Evolutionary conservation across 305 asterid genomes (phyloP).

Genomic region (Ajuga reptans): DNA sequence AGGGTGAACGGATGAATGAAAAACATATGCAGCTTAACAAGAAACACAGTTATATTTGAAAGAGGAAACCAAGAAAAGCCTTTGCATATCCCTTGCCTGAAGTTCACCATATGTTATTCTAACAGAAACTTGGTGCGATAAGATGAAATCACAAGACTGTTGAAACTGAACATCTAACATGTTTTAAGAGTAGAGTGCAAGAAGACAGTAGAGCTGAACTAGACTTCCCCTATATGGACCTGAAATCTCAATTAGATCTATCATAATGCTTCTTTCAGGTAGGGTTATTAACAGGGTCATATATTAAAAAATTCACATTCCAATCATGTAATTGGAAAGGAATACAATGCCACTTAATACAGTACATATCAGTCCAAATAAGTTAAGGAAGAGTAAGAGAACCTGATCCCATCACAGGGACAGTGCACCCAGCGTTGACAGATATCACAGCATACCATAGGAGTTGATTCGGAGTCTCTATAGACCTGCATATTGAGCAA

Average conservation of each 20-base stretch:
- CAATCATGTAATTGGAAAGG: conserved; percentile 1
- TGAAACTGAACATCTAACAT: background rate
- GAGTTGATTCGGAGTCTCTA: conserved; percentile 97
- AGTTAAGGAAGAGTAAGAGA: conserved; percentile 15
- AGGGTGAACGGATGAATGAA: background rate
- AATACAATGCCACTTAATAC: background rate
- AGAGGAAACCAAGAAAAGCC: background rate
- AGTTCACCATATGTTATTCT: background rate
- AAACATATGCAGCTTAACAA: background rate
- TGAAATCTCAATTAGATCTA: conserved; percentile 4
- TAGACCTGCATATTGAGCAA: conserved; percentile 60
- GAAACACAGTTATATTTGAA: background rate
- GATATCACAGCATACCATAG: conserved; percentile 98
- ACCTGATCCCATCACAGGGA: conserved; percentile 97
- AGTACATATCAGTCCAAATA: background rate
- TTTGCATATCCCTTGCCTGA: background rate
- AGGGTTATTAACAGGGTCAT: background rate
- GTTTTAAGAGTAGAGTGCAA: background rate
- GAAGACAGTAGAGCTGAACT: background rate
- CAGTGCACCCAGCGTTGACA: conserved; percentile 99
- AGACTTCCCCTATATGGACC: background rate
- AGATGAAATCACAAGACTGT: background rate
- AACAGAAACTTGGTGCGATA: background rate
- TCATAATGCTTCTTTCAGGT: background rate
- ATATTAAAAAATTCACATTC: background rate